phyloP scores from a whole-genome alignment of 2,329 filamentous ascomycete species.

The Lachnellula occidentalis region DNA sequence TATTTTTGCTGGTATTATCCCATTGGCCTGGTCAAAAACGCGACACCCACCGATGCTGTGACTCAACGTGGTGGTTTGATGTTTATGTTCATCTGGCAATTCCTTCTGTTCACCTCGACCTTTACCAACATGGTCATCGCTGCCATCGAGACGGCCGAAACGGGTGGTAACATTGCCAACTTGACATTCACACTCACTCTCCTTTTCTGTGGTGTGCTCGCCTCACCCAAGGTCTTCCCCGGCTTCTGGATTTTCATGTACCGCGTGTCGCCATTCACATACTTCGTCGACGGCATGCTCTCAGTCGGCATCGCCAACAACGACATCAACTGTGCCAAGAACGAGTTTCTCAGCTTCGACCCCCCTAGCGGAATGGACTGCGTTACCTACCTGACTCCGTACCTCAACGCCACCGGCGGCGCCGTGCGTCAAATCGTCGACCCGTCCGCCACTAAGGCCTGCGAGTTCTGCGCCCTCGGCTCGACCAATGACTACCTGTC shows the following conservation, averaged over 20 bases:
- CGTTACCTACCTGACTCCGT: conserved; percentile 44
- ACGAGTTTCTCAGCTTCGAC: conserved; percentile 61
- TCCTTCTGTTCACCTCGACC: conserved; percentile 76
- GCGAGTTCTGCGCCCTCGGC: conserved; percentile 47
- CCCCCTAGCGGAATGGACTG: conserved; percentile 56
- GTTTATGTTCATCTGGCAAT: conserved; percentile 68
- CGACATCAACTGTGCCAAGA: conserved; percentile 56
- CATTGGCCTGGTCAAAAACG: conserved; percentile 68
- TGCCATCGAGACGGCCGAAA: conserved; percentile 67
- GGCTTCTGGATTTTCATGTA: conserved; percentile 83
- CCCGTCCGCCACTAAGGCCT: conserved; percentile 40
- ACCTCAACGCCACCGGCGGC: background rate
- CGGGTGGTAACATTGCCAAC: conserved; percentile 69
- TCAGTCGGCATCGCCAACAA: conserved; percentile 63
- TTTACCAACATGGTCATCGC: conserved; percentile 75
- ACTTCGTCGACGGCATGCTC: conserved; percentile 67
- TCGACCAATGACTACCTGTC: conserved; percentile 47
- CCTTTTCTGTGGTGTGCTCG: conserved; percentile 53
- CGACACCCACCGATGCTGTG: conserved; percentile 52
- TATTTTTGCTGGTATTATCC: conserved; percentile 82
- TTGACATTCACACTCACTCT: conserved; percentile 66
- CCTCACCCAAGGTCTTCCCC: conserved; percentile 40
- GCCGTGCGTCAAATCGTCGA: conserved; percentile 26
- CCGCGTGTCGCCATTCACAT: conserved; percentile 73
- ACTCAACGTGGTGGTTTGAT: conserved; percentile 67